Conservation (phyloP, 2,329 filamentous ascomycete genomes). For the Volutella citrinella region DNA sequence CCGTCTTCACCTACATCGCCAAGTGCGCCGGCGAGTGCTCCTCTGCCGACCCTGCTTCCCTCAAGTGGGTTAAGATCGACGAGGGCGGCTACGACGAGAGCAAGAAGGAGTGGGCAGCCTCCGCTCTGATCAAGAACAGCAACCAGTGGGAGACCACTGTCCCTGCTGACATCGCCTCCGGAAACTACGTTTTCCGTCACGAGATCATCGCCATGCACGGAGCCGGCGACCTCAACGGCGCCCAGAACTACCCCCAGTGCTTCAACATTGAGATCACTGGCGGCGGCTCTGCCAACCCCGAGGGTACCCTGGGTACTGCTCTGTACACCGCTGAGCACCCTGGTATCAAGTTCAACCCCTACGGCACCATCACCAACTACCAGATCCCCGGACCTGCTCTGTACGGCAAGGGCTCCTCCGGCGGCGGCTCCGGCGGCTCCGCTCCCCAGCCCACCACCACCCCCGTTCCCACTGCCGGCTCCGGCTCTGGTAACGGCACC, state of each 20-base stretch:
- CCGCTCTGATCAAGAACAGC: constrained; percentile 42
- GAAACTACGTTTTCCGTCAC: constrained; percentile 48
- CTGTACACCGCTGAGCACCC: constrained; percentile 29
- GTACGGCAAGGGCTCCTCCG: constrained; percentile 17
- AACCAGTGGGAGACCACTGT: constrained; percentile 35
- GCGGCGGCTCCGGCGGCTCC: background rate
- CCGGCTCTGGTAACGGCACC: constrained; percentile 10
- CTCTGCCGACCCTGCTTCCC: constrained; percentile 46
- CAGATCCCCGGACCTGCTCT: constrained; percentile 28
- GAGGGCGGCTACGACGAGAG: constrained; percentile 47
- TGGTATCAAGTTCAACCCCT: constrained; percentile 32
- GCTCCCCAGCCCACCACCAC: constrained; percentile 5
- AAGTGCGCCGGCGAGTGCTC: constrained; percentile 53
- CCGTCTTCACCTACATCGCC: constrained; percentile 63
- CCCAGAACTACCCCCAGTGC: constrained; percentile 50
- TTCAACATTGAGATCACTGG: constrained; percentile 46
- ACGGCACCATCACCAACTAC: constrained; percentile 23
- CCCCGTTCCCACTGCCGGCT: constrained; percentile 5
- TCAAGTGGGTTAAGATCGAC: constrained; percentile 65
- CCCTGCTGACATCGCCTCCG: constrained; percentile 33
- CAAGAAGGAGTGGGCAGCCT: constrained; percentile 33
- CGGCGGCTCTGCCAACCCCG: constrained; percentile 32
- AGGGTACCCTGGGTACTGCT: constrained; percentile 29
- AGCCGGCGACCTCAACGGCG: constrained; percentile 35
- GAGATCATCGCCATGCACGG: constrained; percentile 38